phyloP scores from a whole-genome alignment of 805 yeast genomes.

The Cyberlindnera xishuangbannaensis region DNA sequence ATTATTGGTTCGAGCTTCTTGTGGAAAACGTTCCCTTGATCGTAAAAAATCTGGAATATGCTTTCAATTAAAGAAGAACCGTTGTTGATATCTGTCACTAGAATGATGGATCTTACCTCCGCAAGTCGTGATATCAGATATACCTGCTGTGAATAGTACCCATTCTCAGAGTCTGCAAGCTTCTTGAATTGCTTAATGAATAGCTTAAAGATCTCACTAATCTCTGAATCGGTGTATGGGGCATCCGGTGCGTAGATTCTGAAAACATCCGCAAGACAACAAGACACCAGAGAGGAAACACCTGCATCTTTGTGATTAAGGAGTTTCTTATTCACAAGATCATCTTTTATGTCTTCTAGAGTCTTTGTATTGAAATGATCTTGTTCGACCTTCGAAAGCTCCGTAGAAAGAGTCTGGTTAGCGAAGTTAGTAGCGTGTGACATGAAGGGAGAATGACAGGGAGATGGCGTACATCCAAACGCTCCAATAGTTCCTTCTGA shows the following conservation, averaged over 20 bases:
- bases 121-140: conserved; percentile 63
- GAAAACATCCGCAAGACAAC: conserved; percentile 70
- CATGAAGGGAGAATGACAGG: neutral
- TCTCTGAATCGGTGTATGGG: conserved; percentile 63
- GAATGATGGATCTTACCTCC: conserved; percentile 67
- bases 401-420: conserved; percentile 47
- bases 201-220: conserved; percentile 60
- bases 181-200: conserved; percentile 58
- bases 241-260: conserved; percentile 87
- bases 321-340: conserved; percentile 53
- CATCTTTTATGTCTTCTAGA: conserved; percentile 40
- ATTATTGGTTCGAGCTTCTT: conserved; percentile 53
- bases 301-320: conserved; percentile 58
- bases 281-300: conserved; percentile 62
- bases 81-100: conserved; percentile 69
- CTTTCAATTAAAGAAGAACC: conserved; percentile 46
- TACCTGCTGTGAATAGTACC: conserved; percentile 57
- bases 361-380: conserved; percentile 45
- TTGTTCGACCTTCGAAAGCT: conserved; percentile 58
- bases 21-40: conserved; percentile 41
- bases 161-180: conserved; percentile 48
- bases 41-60: conserved; percentile 60
- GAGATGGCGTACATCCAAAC: conserved; percentile 39
- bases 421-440: conserved; percentile 7
- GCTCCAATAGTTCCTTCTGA: conserved; percentile 50